These are phyloP conservation scores for Auriculariales sp. DNA, from an alignment of 768 basidiomycete species.

Conservation along the genomic window DNA sequence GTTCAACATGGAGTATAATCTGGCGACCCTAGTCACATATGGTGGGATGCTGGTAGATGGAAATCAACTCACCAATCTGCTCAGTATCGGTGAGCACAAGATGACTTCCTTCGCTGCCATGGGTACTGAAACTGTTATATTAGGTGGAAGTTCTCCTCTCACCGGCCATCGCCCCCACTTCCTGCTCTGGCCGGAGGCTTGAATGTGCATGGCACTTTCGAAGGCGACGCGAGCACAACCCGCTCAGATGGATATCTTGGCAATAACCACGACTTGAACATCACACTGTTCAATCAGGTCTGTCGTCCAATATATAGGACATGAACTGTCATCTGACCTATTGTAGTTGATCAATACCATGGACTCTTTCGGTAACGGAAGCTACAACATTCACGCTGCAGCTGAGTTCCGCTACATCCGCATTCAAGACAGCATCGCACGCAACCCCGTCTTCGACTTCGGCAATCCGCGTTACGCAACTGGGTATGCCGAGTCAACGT, in stretches of 20 bases:
- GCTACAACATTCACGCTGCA: slow-evolving; percentile 1
- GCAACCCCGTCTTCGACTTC: slow-evolving; percentile 5
- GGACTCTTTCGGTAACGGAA: not conserved
- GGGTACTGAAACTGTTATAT: not conserved
- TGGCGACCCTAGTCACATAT: slow-evolving; percentile 3
- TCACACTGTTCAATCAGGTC: slow-evolving; percentile 3
- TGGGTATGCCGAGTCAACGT: slow-evolving; percentile 3
- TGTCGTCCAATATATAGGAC: not conserved
- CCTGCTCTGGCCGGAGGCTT: slow-evolving; percentile 3
- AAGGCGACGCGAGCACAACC: slow-evolving; percentile 6
- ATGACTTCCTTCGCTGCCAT: not conserved
- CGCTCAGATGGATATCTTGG: slow-evolving; percentile 4
- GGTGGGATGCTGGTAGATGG: slow-evolving; percentile 3
- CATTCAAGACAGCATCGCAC: slow-evolving; percentile 2
- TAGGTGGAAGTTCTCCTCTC: not conserved
- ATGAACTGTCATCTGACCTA: too few relatives aligned
- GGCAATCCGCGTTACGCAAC: slow-evolving; percentile 1
- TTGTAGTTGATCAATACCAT: not conserved
- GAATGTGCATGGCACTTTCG: slow-evolving; percentile 3
- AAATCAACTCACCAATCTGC: slow-evolving; percentile 2
- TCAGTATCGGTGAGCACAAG: slow-evolving; percentile 3
- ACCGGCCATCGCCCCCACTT: not conserved
- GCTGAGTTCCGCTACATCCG: slow-evolving; percentile 1
- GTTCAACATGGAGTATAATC: slow-evolving; percentile 5
- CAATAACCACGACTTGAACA: slow-evolving; percentile 4